These are phyloP conservation scores for Fusarium burgessii DNA, from an alignment of 2,329 filamentous ascomycete species.

Conservation along the genomic window DNA sequence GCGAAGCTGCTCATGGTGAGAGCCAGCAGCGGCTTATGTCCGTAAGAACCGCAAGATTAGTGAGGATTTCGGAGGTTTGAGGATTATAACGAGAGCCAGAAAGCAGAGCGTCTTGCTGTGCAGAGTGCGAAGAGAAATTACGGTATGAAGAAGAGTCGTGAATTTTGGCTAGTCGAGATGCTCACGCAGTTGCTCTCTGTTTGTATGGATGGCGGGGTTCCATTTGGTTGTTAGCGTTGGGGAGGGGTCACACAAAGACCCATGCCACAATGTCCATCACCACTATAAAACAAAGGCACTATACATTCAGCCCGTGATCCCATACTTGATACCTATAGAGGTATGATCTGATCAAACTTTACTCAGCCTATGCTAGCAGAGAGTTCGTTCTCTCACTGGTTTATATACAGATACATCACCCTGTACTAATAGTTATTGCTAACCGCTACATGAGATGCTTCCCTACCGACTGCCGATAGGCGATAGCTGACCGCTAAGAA, in stretches of 20 bases:
- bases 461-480: conserved; percentile 7
- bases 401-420: neutral
- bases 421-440: conserved; percentile 7
- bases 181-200: conserved; percentile 30
- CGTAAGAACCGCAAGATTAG: conserved; percentile 27
- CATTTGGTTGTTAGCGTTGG: conserved; percentile 27
- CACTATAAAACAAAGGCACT: conserved; percentile 14
- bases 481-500: conserved; percentile 32
- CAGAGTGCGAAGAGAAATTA: conserved; percentile 26
- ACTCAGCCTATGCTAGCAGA: neutral
- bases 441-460: conserved; percentile 27
- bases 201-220: conserved; percentile 40
- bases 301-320: neutral
- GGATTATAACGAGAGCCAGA: neutral
- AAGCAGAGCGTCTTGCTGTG: conserved; percentile 8
- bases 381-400: no score
- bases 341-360: neutral
- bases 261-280: conserved; percentile 29
- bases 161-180: conserved; percentile 37
- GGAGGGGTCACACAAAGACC: conserved; percentile 36
- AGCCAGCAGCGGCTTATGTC: conserved; percentile 37
- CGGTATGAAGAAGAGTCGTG: conserved; percentile 30
- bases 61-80: conserved; percentile 7
- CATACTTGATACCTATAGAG: neutral
- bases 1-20: conserved; percentile 72